Base-by-base conservation (phyloP, 257 asterid species). In the Solanum habrochaites region DNA sequence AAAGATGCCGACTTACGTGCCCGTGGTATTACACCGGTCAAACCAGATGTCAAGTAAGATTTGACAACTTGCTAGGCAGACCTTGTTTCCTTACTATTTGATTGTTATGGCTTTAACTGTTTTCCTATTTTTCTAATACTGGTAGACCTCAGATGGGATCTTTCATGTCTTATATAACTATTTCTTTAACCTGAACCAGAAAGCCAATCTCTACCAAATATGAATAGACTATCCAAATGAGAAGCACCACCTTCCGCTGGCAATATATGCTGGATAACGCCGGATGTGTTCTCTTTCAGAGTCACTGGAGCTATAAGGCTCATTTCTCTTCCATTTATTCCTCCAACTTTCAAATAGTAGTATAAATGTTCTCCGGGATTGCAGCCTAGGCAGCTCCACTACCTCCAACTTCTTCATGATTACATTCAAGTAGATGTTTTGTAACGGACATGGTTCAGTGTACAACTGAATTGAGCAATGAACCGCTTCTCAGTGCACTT, bases 1-100 rank as follows among this genome's bases (percentile, higher is more conserved):
- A 95, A 94, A 88, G 98, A 95, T 93, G 93, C 99, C 85, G 98
- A 95, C 90, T 90, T 95, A 88, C 98, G 95, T 88, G 99, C 98
- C 35, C 95, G 98, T 62, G 99, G 98, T 72, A 94, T 97, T 58
- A 92, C 95, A 42, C 97, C 93, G 8, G 95, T 97, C 89, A 95
- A 97, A 92, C 98, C 93, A 39, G 98, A 97, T 92, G 93, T 90
- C 86, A 97, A 94, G 99, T 95, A 89, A 94, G 98, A 87, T 84
- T 75, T 83, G 83, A 81, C 37, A 49, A 18, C 85, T 81, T 81
- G 69, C 42, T 81, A 10, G 11, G 58, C 66, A 80, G 52, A 29
- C 74, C 13, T 85, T 43, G 85, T 49, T 49, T 81, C 18, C 85
- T 20, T 49, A 81, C 67, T 80, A 20, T 47, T 80, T 47, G 85